phyloP scores from a whole-genome alignment of 805 yeast genomes.

The Wickerhamiella nectarea region DNA sequence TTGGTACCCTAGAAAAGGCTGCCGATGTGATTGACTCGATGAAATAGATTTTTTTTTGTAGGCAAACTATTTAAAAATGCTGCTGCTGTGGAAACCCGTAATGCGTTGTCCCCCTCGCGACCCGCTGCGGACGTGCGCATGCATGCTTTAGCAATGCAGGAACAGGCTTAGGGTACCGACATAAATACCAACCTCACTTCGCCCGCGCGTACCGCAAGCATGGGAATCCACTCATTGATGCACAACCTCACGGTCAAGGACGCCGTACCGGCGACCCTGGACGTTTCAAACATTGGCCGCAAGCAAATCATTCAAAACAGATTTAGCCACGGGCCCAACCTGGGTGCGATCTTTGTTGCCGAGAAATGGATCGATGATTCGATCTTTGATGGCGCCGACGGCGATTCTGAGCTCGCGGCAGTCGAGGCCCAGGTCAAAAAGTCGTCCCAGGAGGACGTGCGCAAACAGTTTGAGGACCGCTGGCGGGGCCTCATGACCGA shows the following conservation, averaged over 20 bases:
- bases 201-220: slow-evolving; percentile 6
- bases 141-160: not conserved
- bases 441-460: slow-evolving; percentile 42
- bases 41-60: slow-evolving; percentile 5
- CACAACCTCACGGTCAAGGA: slow-evolving; percentile 16
- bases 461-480: slow-evolving; percentile 39
- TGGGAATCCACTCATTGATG: slow-evolving; percentile 22
- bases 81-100: no score
- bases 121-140: not conserved
- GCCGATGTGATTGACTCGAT: slow-evolving; percentile 55
- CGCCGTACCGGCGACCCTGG: slow-evolving; percentile 17
- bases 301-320: slow-evolving; percentile 24
- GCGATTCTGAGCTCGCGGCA: slow-evolving; percentile 60
- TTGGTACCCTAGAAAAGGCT: slow-evolving; percentile 78
- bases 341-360: slow-evolving; percentile 67
- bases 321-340: slow-evolving; percentile 66
- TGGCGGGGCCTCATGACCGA: slow-evolving; percentile 51
- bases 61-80: no score
- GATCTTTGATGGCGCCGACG: slow-evolving; percentile 41
- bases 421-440: slow-evolving; percentile 35
- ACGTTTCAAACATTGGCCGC: slow-evolving; percentile 24
- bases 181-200: not conserved
- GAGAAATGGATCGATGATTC: slow-evolving; percentile 68
- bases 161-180: not conserved
- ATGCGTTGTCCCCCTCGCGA: no score